A percentile compares a stretch with the other conserved stretches of the same genome.
phyloP scores from a whole-genome alignment of 2,329 filamentous ascomycete species.

The Pseudocercospora musae region DNA sequence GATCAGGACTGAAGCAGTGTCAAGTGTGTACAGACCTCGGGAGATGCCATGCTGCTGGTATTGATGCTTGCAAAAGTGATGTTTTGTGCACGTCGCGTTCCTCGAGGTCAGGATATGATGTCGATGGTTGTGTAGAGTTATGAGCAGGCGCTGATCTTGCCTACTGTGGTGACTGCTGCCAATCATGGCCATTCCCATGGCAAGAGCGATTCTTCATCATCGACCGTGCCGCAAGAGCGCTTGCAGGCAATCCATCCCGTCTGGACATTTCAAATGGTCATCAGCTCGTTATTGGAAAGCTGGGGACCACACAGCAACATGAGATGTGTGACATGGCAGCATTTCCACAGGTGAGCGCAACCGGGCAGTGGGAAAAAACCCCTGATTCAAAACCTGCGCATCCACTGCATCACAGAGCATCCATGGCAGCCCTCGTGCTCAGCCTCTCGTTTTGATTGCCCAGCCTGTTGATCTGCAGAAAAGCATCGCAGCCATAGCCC shows the following conservation, averaged over 20 bases:
- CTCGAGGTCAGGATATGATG: not conserved
- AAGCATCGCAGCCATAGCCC: constrained; percentile 93
- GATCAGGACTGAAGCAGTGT: not conserved
- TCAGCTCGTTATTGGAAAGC: not conserved
- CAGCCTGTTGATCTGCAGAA: constrained; percentile 91
- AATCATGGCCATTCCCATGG: not conserved
- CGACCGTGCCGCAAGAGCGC: not conserved
- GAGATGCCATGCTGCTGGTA: not conserved
- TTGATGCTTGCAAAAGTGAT: not conserved
- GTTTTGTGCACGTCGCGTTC: not conserved
- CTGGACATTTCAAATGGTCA: not conserved
- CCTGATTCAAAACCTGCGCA: not conserved
- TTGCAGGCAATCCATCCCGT: not conserved
- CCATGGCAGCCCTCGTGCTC: constrained; percentile 55
- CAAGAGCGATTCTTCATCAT: not conserved
- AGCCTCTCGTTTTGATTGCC: constrained; percentile 98
- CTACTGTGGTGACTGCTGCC: not conserved
- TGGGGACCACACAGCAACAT: not conserved
- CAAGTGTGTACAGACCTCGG: not conserved
- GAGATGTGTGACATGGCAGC: not conserved
- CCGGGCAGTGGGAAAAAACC: not conserved
- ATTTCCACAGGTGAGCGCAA: not conserved
- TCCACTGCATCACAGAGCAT: constrained; percentile 27
- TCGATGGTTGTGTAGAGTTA: not conserved
- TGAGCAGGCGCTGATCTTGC: not conserved